phyloP scores from a whole-genome alignment of 345 rosid species.

The Rhodomyrtus tomentosa region DNA sequence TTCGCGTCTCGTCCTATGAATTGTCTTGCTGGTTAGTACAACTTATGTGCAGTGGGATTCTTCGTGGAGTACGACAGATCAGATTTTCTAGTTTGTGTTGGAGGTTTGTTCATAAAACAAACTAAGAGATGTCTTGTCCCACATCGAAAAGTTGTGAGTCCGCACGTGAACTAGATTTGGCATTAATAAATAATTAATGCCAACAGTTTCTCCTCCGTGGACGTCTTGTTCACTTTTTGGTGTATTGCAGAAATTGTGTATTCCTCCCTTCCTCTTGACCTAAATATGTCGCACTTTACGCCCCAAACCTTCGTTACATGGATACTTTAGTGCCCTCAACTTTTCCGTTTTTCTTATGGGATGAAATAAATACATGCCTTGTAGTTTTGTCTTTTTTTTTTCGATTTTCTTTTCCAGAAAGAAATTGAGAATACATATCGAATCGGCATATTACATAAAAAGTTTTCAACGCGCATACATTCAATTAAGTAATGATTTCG shows the following conservation, averaged over 20 bases:
- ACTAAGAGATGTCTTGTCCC: no score
- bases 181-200: no score
- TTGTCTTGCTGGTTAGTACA: background rate
- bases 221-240: background rate
- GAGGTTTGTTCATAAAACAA: no score
- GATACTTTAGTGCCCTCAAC: background rate
- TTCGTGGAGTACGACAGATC: background rate
- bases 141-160: no score
- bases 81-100: background rate
- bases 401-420: background rate
- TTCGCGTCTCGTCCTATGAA: background rate
- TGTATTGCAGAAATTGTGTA: background rate
- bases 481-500: background rate
- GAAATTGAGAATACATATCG: background rate
- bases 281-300: background rate
- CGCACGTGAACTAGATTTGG: no score
- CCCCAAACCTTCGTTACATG: background rate
- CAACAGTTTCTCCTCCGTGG: no score
- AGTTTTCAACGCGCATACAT: background rate
- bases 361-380: background rate
- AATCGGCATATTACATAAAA: background rate
- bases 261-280: background rate
- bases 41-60: background rate
- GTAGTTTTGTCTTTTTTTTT: background rate
- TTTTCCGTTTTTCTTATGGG: fast-evolving